Conservation (phyloP, 345 rosid species). For the Anastatica hierochuntica region DNA sequence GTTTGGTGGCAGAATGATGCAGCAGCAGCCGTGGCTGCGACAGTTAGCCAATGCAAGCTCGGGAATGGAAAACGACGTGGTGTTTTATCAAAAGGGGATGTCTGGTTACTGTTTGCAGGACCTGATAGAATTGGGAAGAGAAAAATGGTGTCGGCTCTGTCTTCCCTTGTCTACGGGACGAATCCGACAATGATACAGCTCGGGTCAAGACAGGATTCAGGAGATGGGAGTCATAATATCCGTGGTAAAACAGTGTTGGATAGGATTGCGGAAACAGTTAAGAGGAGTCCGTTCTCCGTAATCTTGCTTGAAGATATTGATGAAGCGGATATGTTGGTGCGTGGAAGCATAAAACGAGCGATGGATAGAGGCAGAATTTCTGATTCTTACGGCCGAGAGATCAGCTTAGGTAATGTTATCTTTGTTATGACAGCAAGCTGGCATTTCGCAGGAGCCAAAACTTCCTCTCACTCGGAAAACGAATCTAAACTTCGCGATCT, state of each 20-base stretch:
- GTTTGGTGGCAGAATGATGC: constrained; percentile 97
- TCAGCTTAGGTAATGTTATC: constrained; percentile 80
- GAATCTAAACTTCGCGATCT: constrained; percentile 43
- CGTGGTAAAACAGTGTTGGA: constrained; percentile 92
- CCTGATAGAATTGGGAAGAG: constrained; percentile 83
- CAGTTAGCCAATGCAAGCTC: constrained; percentile 61
- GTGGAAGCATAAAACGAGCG: constrained; percentile 72
- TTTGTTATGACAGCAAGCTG: constrained; percentile 67
- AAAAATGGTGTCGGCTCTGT: constrained; percentile 74
- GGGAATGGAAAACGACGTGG: constrained; percentile 62
- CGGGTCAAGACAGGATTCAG: constrained; percentile 49
- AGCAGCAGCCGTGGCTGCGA: constrained; percentile 65
- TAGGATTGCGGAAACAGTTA: constrained; percentile 76
- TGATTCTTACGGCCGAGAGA: constrained; percentile 91
- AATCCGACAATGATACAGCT: constrained; percentile 48
- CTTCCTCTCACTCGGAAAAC: constrained; percentile 34
- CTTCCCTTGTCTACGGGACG: constrained; percentile 46
- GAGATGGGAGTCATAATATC: constrained; percentile 29
- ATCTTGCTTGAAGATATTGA: constrained; percentile 84
- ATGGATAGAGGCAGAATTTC: constrained; percentile 85
- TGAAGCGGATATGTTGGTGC: constrained; percentile 63
- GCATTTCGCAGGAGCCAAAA: constrained; percentile 33
- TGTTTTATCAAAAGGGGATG: constrained; percentile 52
- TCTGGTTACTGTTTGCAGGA: constrained; percentile 81
- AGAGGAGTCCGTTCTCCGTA: constrained; percentile 72